Percentiles rank a stretch among this genome's conserved stretches.
phyloP scores from a whole-genome alignment of 768 basidiomycete genomes.

The Dentipellis sp. region DNA sequence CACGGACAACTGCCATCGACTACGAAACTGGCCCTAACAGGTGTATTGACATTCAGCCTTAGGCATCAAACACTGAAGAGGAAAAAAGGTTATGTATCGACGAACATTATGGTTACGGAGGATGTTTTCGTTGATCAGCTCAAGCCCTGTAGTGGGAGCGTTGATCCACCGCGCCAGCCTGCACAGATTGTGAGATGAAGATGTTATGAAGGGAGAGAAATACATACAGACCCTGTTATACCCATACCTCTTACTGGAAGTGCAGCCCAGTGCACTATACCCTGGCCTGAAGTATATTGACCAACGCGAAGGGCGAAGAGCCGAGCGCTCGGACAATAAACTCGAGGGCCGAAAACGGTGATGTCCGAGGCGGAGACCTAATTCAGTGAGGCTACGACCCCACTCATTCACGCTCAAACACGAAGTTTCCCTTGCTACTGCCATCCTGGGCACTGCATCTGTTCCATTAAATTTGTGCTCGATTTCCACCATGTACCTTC shows the following conservation, averaged over 20 bases:
- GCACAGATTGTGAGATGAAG: background rate
- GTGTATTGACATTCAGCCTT: conserved; percentile 6
- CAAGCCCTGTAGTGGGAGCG: conserved; percentile 64
- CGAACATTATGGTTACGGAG: conserved; percentile 58
- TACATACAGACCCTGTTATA: conserved; percentile 11
- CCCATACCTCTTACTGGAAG: conserved; percentile 5
- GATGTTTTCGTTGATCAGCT: conserved; percentile 63
- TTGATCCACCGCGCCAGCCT: conserved; percentile 79
- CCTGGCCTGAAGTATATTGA: no score
- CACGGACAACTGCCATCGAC: conserved; percentile 62
- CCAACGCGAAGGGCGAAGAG: background rate
- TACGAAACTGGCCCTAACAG: conserved; percentile 44
- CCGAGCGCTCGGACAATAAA: background rate
- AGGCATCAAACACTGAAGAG: conserved; percentile 9
- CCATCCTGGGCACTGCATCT: no score
- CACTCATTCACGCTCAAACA: no score
- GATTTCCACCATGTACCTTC: no score
- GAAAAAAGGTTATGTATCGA: conserved; percentile 6
- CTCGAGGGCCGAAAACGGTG: no score
- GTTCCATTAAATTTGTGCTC: background rate
- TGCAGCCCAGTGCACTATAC: background rate
- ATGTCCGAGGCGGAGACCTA: no score
- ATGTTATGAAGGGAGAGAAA: background rate
- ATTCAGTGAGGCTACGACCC: background rate
- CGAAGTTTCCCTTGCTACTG: no score